phyloP scores from a whole-genome alignment of 2,329 filamentous ascomycete genomes.

The Trichoderma lentiforme region DNA sequence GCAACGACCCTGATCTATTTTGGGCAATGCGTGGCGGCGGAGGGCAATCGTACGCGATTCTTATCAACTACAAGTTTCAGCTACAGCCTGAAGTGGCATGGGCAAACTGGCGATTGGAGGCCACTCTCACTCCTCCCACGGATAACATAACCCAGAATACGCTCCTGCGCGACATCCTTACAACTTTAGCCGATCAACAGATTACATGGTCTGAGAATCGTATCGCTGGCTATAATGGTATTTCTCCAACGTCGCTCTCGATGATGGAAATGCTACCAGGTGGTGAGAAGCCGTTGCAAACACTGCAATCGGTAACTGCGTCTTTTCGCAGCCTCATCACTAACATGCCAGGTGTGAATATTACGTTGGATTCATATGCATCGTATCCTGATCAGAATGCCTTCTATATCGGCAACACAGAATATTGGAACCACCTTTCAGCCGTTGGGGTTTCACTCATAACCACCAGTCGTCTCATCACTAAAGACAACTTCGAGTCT shows the following conservation, averaged over 20 bases:
- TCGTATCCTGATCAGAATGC: background rate
- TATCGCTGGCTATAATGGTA: background rate
- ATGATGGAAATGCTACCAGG: conserved; percentile 3
- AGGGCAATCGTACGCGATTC: background rate
- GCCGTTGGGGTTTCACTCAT: background rate
- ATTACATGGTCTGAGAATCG: background rate
- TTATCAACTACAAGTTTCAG: conserved; percentile 13
- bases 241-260: background rate
- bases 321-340: background rate
- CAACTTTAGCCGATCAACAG: background rate
- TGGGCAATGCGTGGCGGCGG: conserved; percentile 58
- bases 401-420: background rate
- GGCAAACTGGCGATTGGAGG: conserved; percentile 6
- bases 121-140: background rate
- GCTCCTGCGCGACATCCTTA: background rate
- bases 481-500: background rate
- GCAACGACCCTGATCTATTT: conserved; percentile 51
- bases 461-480: background rate
- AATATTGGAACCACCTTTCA: background rate
- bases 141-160: conserved; percentile 20
- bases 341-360: background rate
- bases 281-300: background rate
- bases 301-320: background rate
- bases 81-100: background rate
- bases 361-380: background rate